Percentiles rank a stretch among this genome's conserved stretches.
phyloP scores from a whole-genome alignment of 83 land plant genomes.

The Diphasiastrum complanatum region DNA sequence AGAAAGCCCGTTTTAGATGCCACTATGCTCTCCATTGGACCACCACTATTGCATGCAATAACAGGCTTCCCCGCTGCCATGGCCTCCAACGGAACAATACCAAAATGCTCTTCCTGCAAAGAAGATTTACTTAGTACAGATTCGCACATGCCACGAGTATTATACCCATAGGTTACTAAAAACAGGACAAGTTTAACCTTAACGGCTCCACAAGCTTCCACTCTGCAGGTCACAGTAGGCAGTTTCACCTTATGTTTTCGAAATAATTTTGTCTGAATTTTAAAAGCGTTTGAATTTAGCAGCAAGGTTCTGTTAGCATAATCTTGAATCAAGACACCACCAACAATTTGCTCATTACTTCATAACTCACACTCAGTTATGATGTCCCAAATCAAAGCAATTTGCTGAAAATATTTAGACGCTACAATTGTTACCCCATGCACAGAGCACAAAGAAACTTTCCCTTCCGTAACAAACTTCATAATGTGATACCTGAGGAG shows the following conservation, averaged over 20 bases:
- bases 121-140: no score
- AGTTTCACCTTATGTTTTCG: background rate
- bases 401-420: background rate
- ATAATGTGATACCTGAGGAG: slow-evolving; percentile 59
- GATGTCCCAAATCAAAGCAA: no score
- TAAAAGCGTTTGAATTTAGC: no score
- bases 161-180: background rate
- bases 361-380: no score
- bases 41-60: slow-evolving; percentile 98
- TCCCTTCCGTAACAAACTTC: background rate
- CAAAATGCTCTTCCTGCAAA: slow-evolving; percentile 95
- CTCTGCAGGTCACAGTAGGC: slow-evolving; percentile 1
- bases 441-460: background rate
- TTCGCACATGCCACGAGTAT: background rate
- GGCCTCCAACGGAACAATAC: slow-evolving; percentile 96
- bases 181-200: background rate
- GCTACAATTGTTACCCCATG: background rate
- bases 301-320: no score
- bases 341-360: no score
- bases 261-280: background rate
- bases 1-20: slow-evolving; percentile 68
- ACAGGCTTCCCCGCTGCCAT: slow-evolving; percentile 96
- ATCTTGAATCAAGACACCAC: no score
- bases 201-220: background rate
- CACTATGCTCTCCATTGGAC: slow-evolving; percentile 78